phyloP scores from a whole-genome alignment of 2,329 filamentous ascomycete species.

The Claviceps paspali region DNA sequence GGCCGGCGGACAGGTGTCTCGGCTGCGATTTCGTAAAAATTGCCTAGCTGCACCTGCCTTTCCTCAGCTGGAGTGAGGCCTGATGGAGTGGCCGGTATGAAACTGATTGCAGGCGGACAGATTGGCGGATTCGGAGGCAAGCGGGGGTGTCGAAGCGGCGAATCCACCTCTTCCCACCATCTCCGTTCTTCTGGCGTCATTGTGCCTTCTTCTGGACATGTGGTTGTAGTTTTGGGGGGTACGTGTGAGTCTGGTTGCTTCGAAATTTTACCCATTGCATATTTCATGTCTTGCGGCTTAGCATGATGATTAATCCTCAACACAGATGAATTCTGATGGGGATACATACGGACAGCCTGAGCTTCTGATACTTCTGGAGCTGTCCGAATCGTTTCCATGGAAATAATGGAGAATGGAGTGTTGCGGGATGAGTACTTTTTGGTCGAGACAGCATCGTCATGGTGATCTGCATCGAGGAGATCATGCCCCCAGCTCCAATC shows the following conservation, averaged over 20 bases:
- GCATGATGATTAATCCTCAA: constrained; percentile 42
- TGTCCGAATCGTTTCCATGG: constrained; percentile 46
- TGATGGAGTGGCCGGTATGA: constrained; percentile 48
- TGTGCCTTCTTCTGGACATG: constrained; percentile 25
- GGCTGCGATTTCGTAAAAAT: constrained; percentile 33
- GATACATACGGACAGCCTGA: constrained; percentile 44
- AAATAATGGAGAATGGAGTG: constrained; percentile 47
- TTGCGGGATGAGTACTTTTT: constrained; percentile 39
- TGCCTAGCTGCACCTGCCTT: constrained; percentile 35
- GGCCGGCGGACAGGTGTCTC: constrained; percentile 29
- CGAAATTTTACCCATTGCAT: constrained; percentile 14
- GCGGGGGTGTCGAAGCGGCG: constrained; percentile 46
- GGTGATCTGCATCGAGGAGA: constrained; percentile 29
- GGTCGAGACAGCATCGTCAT: constrained; percentile 37
- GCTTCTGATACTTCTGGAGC: constrained; percentile 49
- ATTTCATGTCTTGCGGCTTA: constrained; percentile 31
- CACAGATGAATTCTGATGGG: constrained; percentile 49
- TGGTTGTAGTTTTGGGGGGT: constrained; percentile 23
- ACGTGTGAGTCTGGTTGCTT: constrained; percentile 11
- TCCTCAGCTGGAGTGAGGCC: constrained; percentile 40
- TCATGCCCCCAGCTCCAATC: constrained; percentile 6
- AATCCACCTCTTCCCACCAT: constrained; percentile 40
- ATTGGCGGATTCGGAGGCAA: constrained; percentile 38
- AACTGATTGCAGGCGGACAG: constrained; percentile 31
- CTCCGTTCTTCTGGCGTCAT: constrained; percentile 34